Evolutionary conservation across 331 rosid species (phyloP), one percentile per base, ranked within the genome.

Genomic region (Saraca asoca): DNA sequence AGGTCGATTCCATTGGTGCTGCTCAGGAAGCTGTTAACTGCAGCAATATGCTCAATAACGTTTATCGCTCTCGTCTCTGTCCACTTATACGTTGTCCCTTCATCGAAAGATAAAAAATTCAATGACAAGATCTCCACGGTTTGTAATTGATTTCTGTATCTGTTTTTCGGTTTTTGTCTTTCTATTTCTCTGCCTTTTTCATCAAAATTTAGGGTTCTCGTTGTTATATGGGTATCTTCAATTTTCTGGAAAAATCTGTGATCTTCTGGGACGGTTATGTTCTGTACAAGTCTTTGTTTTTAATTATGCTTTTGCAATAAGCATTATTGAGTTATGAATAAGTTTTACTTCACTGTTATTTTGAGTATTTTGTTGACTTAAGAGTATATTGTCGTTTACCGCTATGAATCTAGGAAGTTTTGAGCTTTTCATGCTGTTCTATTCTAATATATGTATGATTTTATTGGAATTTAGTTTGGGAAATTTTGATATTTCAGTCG

Each of bases 51-150:
- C 45, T 68, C 86, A 2, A 72, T 90, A 61, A 83, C 83, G 42
- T 41, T 86, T 0, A 68, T 82, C 48, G 85, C 82, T 37, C 66
- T 93, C 49, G 72, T 90, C 83, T 85, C 91, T 33, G 82, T 77
- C 42, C 96, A 83, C 38, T 76, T 87, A 5, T 85, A 83, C 34
- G 71, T 79, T 7, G 82, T 90, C 46, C 83, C 94, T 73, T 76
- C 95, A 3, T 79, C 86, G 39, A 67, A 64, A 77, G 73, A 74
- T 72, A 68, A 82, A 19, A 71, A 70, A 67, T 82, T 87, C 87
- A 81, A 80, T 81, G 88, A 85, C 79, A 85, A 80, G 77, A 82
- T 88, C 41, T 80, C 84, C 51, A 72, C 88, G 98, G 98, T 93
- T 46, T 48, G 61, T 51, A 24, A 24, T 3, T 58, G 5, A 9